These are phyloP conservation scores for Lachnellula subtilissima DNA, from an alignment of 2,329 filamentous ascomycete species.

Conservation along the genomic window DNA sequence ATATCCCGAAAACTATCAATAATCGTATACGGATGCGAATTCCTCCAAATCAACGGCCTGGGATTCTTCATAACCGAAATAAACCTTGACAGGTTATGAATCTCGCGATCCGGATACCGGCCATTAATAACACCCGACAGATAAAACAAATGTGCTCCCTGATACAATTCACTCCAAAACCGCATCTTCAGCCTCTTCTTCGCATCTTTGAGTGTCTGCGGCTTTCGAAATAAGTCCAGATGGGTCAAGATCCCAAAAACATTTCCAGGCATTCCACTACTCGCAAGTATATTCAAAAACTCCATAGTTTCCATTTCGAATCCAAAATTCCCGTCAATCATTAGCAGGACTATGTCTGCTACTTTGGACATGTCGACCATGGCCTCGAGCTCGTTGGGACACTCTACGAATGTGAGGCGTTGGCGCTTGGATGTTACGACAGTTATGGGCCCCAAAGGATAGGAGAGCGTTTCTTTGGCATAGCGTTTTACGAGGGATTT, in stretches of 20 bases:
- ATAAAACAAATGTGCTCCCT: conserved; percentile 95
- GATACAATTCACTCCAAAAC: conserved; percentile 95
- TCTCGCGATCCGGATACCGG: conserved; percentile 90
- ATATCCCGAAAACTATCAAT: conserved; percentile 94
- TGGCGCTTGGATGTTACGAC: conserved; percentile 96
- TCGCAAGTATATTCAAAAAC: conserved; percentile 88
- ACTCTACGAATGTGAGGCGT: conserved; percentile 92
- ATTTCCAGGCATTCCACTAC: conserved; percentile 96
- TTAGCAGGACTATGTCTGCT: conserved; percentile 91
- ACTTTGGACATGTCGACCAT: conserved; percentile 98
- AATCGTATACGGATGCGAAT: conserved; percentile 89
- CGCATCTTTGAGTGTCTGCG: conserved; percentile 82
- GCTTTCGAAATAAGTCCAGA: conserved; percentile 91
- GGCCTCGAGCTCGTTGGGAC: conserved; percentile 89
- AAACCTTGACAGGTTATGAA: conserved; percentile 93
- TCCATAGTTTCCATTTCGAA: conserved; percentile 99
- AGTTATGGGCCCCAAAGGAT: conserved; percentile 87
- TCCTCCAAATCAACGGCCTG: conserved; percentile 91
- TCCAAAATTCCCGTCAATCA: conserved; percentile 98
- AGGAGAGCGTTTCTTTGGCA: conserved; percentile 88
- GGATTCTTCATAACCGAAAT: conserved; percentile 99
- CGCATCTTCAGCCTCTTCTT: conserved; percentile 96
- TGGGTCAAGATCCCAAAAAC: conserved; percentile 97
- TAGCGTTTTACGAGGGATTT: conserved; percentile 93
- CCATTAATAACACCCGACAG: conserved; percentile 95